A percentile compares a stretch with the other conserved stretches of the same genome.
These are phyloP conservation scores for Verticillium nubilum DNA, from an alignment of 2,329 filamentous ascomycete species.

Conservation along the genomic window DNA sequence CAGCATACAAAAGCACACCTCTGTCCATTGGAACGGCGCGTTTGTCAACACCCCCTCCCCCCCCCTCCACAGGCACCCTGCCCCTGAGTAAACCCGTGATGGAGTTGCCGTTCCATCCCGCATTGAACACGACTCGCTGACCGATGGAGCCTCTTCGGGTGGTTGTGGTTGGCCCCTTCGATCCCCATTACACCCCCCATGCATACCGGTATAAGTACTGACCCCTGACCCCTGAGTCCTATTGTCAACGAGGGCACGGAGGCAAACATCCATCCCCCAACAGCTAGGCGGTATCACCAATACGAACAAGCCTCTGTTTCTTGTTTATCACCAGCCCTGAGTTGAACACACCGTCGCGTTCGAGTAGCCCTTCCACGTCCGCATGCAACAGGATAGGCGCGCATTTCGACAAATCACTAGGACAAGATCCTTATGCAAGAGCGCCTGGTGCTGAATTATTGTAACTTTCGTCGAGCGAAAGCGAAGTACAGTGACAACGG, in stretches of 20 bases:
- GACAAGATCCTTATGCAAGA: not conserved
- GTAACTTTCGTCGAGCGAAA: not conserved
- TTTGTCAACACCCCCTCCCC: too few relatives aligned
- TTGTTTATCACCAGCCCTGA: too few relatives aligned
- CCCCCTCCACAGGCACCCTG: too few relatives aligned
- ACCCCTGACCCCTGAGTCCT: slow-evolving; percentile 1
- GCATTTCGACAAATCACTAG: too few relatives aligned
- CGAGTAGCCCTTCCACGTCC: too few relatives aligned
- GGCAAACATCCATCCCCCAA: not conserved
- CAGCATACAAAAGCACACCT: not conserved
- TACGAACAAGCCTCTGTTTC: not conserved
- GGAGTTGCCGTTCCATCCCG: not conserved
- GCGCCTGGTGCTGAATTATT: not conserved
- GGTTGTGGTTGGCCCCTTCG: not conserved
- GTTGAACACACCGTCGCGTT: too few relatives aligned
- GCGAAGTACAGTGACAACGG: not conserved
- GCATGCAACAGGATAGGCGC: not conserved
- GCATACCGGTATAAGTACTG: too few relatives aligned
- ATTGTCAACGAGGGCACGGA: not conserved
- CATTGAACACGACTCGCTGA: not conserved
- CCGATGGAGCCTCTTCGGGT: not conserved
- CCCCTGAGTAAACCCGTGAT: not conserved
- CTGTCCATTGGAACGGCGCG: too few relatives aligned
- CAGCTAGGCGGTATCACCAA: not conserved
- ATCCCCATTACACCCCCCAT: not conserved